Conservation (phyloP, 2,329 filamentous ascomycete species). For the Venturia effusa region DNA sequence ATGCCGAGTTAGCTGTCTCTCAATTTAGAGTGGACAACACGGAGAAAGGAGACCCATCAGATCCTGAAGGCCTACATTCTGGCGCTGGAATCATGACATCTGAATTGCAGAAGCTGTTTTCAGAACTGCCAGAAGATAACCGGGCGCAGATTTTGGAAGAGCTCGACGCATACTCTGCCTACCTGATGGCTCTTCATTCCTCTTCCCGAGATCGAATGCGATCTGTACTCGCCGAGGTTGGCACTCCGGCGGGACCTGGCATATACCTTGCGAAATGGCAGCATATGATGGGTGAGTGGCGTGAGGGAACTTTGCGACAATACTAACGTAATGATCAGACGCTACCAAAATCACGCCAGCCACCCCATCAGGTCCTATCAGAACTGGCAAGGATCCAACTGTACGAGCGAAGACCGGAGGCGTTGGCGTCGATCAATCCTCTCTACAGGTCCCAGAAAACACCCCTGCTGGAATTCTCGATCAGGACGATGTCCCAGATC, state of each 20-base stretch:
- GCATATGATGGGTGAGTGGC: constrained; percentile 19
- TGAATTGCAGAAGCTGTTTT: constrained; percentile 31
- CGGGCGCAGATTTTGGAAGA: constrained; percentile 37
- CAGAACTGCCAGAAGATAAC: constrained; percentile 36
- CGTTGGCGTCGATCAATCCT: constrained; percentile 23
- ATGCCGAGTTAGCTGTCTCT: constrained; percentile 46
- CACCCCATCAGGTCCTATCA: constrained; percentile 39
- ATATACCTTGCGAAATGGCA: constrained; percentile 66
- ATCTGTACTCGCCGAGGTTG: constrained; percentile 35
- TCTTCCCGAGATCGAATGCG: constrained; percentile 47
- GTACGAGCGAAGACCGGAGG: constrained; percentile 16
- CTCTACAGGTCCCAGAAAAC: background rate
- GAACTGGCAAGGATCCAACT: constrained; percentile 25
- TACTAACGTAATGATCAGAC: constrained; percentile 42
- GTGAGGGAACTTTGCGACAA: background rate
- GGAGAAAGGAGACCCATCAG: constrained; percentile 16
- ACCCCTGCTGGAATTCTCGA: constrained; percentile 12
- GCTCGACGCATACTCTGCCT: constrained; percentile 49
- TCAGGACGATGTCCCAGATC: constrained; percentile 20
- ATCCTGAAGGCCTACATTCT: constrained; percentile 14
- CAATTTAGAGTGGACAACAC: constrained; percentile 36
- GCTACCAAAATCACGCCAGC: constrained; percentile 57
- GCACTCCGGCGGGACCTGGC: constrained; percentile 48
- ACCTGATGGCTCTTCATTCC: constrained; percentile 45
- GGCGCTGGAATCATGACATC: constrained; percentile 34